phyloP scores from a whole-genome alignment of 108 stramenopile genomes.

The Cyclotella atomus region DNA sequence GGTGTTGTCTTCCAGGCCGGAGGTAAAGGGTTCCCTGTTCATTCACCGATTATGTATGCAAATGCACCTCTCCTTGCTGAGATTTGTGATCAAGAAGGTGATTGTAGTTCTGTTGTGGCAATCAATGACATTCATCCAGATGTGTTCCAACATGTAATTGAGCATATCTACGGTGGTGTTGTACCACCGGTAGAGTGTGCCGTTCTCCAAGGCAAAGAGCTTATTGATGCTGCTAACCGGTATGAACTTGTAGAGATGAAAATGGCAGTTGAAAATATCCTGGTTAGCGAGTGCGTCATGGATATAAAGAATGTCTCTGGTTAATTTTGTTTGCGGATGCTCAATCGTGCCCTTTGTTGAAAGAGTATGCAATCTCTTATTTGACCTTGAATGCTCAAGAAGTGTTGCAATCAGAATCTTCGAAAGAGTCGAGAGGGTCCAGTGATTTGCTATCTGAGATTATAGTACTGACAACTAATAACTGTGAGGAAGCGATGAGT shows the following conservation, averaged over 20 bases:
- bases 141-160: slow-evolving; percentile 16
- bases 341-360: slow-evolving; percentile 10
- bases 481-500: not conserved
- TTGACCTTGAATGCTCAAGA: not conserved
- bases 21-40: slow-evolving; percentile 5
- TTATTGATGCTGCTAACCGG: slow-evolving; percentile 23
- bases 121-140: slow-evolving; percentile 17
- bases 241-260: slow-evolving; percentile 23
- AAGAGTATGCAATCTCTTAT: slow-evolving; percentile 17
- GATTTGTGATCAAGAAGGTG: not conserved
- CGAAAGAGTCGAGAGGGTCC: not conserved
- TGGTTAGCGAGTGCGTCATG: not conserved
- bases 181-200: not conserved
- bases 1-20: slow-evolving; percentile 14
- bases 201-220: slow-evolving; percentile 5
- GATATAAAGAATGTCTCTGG: slow-evolving; percentile 4
- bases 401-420: not conserved
- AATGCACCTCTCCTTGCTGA: slow-evolving; percentile 4
- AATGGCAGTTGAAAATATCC: slow-evolving; percentile 8
- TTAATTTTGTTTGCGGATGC: slow-evolving; percentile 28
- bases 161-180: slow-evolving; percentile 17
- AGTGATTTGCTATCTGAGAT: slow-evolving; percentile 1
- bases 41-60: slow-evolving; percentile 12
- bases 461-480: not conserved
- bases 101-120: not conserved